A percentile compares a stretch with the other conserved stretches of the same genome.
phyloP scores from a whole-genome alignment of 2,329 filamentous ascomycete species.

The Apiospora aurea region DNA sequence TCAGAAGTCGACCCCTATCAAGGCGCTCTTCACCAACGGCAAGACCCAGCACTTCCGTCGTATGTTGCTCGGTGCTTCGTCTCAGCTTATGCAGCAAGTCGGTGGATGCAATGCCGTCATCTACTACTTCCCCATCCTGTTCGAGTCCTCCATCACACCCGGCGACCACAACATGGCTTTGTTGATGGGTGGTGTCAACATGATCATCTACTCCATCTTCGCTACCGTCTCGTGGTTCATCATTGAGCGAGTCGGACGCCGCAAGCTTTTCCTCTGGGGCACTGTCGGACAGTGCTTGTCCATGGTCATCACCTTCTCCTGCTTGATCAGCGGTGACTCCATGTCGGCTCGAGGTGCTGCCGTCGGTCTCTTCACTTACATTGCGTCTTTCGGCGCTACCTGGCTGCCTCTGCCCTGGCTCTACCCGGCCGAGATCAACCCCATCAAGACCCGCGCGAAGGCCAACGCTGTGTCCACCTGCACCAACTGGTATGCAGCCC shows the following conservation, averaged over 20 bases:
- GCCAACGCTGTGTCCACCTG: slow-evolving; percentile 65
- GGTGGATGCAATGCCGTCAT: slow-evolving; percentile 64
- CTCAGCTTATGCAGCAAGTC: slow-evolving; percentile 69
- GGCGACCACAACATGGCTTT: slow-evolving; percentile 55
- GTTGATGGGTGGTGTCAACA: slow-evolving; percentile 50
- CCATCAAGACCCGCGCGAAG: slow-evolving; percentile 54
- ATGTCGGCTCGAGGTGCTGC: slow-evolving; percentile 71
- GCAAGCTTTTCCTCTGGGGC: slow-evolving; percentile 54
- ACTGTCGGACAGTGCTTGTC: slow-evolving; percentile 58
- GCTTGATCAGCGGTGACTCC: slow-evolving; percentile 68
- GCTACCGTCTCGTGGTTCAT: slow-evolving; percentile 51
- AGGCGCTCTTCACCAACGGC: slow-evolving; percentile 65
- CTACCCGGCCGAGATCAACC: slow-evolving; percentile 62
- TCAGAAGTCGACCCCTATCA: slow-evolving; percentile 55
- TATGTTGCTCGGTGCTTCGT: slow-evolving; percentile 65
- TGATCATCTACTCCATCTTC: slow-evolving; percentile 43
- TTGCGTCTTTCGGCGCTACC: slow-evolving; percentile 71
- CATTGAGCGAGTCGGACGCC: slow-evolving; percentile 53
- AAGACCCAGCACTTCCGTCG: slow-evolving; percentile 72
- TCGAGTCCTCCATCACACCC: slow-evolving; percentile 51
- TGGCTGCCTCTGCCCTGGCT: slow-evolving; percentile 67
- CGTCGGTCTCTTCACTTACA: slow-evolving; percentile 73
- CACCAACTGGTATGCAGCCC: slow-evolving; percentile 43
- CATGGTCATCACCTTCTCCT: slow-evolving; percentile 67
- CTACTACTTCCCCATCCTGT: slow-evolving; percentile 69